Base-by-base conservation (phyloP, 768 basidiomycete genomes). In the Pleurotus platypus region DNA sequence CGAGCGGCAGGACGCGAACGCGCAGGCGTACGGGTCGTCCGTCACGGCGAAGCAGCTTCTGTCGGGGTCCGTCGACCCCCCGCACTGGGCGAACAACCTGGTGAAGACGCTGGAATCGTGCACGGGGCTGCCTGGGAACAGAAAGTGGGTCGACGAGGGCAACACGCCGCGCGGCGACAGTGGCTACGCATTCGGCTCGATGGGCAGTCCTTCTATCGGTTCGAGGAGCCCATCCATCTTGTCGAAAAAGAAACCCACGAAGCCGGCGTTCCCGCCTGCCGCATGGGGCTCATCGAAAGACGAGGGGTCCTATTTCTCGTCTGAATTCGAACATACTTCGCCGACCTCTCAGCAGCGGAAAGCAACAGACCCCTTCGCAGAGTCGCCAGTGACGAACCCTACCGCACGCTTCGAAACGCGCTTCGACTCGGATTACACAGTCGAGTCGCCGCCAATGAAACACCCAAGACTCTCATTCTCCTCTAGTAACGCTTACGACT, bases 1-100 rank as follows among this genome's bases (percentile, higher is more conserved):
- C 13, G 96, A 97, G 70, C 84, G 96, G 39, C 90, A 94, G 66
- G 96, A 99, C 69, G 92, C 94, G 7, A 98, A 97, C 66, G 75
- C 83, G 1, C 78, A 86, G 49, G 95, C 95, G 2, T 97, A 97
- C 66, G 67, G 73, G 26, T 79, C 83, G 2, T 80, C 87, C 55
- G 90, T 94, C 15, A 85, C 87, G 1, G 87, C 78, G 2, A 88
- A 87, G 67, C 79, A 87, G 67, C 82, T 99, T 22, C 84, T 99
- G 13, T 87, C 84, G 39, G 96, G 96, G 5, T 69, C 68, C 8
- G 73, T 97, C 43, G 79, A 84, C 11, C 79, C 85, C 4, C 96
- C 94, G 0, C 71, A 79, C 1, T 98, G 92, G 91, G 87, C 94
- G 1, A 69, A 77, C n/a, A 67, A 77, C 1, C 78, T 99, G 22